phyloP scores from a whole-genome alignment of 83 land plant species.

The Picea abies region DNA sequence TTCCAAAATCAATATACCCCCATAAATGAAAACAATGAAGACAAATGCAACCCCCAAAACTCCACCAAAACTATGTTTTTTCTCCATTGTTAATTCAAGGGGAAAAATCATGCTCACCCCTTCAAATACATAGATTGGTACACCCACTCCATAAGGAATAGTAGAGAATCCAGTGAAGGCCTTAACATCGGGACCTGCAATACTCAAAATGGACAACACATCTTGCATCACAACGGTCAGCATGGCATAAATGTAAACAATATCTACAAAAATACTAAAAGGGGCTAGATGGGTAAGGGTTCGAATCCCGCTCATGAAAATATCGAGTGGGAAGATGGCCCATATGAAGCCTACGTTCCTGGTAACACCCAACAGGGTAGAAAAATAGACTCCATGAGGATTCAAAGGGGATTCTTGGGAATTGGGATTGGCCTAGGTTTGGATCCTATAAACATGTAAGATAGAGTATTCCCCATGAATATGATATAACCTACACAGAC shows the following conservation, averaged over 20 bases:
- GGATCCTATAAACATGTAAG: conserved; percentile 26
- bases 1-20: conserved; percentile 25
- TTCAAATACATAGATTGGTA: conserved; percentile 24
- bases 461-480: conserved; percentile 45
- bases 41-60: conserved; percentile 19
- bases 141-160: conserved; percentile 23
- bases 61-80: conserved; percentile 17
- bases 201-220: conserved; percentile 8
- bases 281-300: conserved; percentile 22
- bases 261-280: conserved; percentile 21
- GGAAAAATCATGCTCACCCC: conserved; percentile 16
- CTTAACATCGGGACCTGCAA: conserved; percentile 22
- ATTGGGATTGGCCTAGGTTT: neutral
- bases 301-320: conserved; percentile 10
- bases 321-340: conserved; percentile 13
- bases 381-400: neutral
- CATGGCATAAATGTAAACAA: conserved; percentile 19
- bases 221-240: conserved; percentile 18
- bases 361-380: neutral
- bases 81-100: conserved; percentile 17
- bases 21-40: conserved; percentile 16
- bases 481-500: conserved; percentile 48
- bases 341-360: conserved; percentile 13
- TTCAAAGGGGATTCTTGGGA: too few species aligned
- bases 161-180: conserved; percentile 26